Evolutionary conservation across 371 early-diverging fungal genomes (phyloP).

Genomic region (Rozella allomycis): DNA sequence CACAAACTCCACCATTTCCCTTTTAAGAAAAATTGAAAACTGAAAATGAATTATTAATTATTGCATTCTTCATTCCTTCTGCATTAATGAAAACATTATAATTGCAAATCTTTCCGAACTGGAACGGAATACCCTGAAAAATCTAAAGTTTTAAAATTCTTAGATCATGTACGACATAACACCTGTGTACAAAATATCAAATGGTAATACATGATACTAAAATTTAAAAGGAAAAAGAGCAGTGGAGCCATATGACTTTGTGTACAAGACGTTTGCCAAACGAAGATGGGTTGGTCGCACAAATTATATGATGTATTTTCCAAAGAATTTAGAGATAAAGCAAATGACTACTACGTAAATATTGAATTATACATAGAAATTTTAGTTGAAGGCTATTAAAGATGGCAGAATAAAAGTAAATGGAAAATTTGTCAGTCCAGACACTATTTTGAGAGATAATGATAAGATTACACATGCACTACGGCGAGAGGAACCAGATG

Average conservation of each 20-base stretch:
- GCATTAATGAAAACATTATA: too few relatives aligned
- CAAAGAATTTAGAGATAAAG: conserved; percentile 10
- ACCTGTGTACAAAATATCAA: too few relatives aligned
- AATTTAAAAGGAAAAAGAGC: conserved; percentile 2
- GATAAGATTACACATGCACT: conserved; percentile 16
- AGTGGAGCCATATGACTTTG: conserved; percentile 10
- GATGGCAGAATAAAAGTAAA: conserved; percentile 16
- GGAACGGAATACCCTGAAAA: too few relatives aligned
- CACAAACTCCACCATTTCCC: too few relatives aligned
- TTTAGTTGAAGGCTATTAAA: conserved; percentile 12
- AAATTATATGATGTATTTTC: conserved; percentile 10
- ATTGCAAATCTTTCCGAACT: too few relatives aligned
- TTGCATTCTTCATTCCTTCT: too few relatives aligned
- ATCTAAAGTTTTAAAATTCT: too few relatives aligned
- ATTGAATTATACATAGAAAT: too few relatives aligned
- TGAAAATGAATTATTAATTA: too few relatives aligned
- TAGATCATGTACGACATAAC: too few relatives aligned
- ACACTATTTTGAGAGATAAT: conserved; percentile 6
- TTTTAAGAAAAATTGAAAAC: too few relatives aligned
- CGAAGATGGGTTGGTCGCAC: conserved; percentile 14
- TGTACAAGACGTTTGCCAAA: conserved; percentile 8
- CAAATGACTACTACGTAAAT: too few relatives aligned
- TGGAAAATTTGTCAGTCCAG: conserved; percentile 3
- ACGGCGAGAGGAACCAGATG: conserved; percentile 15
- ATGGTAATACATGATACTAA: conserved; percentile 3